These are phyloP conservation scores for Ophiostoma tasmaniense DNA, from an alignment of 2,329 filamentous ascomycete species.

Conservation along the genomic window DNA sequence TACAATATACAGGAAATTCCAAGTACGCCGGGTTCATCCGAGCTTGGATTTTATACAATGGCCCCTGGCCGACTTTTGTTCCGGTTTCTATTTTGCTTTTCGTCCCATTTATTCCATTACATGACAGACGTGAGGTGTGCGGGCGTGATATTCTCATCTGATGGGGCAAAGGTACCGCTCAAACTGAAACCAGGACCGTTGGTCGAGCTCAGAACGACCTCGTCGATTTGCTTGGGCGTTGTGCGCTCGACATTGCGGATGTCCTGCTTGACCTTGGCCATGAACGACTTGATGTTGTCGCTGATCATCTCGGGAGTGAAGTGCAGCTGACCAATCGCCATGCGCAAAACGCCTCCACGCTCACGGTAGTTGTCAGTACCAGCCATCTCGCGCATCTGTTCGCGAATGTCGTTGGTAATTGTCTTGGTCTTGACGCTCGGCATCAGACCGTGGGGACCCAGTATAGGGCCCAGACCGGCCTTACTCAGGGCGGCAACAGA, in stretches of 20 bases:
- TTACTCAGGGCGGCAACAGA: slow-evolving; percentile 73
- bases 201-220: slow-evolving; percentile 76
- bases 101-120: slow-evolving; percentile 29
- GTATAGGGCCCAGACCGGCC: slow-evolving; percentile 66
- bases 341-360: slow-evolving; percentile 69
- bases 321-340: slow-evolving; percentile 84
- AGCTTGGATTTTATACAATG: slow-evolving; percentile 16
- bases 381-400: slow-evolving; percentile 70
- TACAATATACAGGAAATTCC: slow-evolving; percentile 10
- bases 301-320: slow-evolving; percentile 82
- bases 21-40: slow-evolving; percentile 8
- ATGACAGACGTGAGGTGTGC: slow-evolving; percentile 46
- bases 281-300: slow-evolving; percentile 71
- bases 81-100: neutral
- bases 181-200: slow-evolving; percentile 79
- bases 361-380: slow-evolving; percentile 85
- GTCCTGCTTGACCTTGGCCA: slow-evolving; percentile 71
- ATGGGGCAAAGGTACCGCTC: slow-evolving; percentile 65
- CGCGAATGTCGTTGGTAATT: slow-evolving; percentile 69
- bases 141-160: slow-evolving; percentile 47
- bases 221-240: slow-evolving; percentile 62
- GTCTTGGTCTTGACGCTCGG: slow-evolving; percentile 82
- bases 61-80: slow-evolving; percentile 1
- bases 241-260: slow-evolving; percentile 49
- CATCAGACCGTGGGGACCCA: slow-evolving; percentile 90